Evolutionary conservation across 2,329 filamentous ascomycete species (phyloP).

Genomic region (Sporothrix pseudoabietina): DNA sequence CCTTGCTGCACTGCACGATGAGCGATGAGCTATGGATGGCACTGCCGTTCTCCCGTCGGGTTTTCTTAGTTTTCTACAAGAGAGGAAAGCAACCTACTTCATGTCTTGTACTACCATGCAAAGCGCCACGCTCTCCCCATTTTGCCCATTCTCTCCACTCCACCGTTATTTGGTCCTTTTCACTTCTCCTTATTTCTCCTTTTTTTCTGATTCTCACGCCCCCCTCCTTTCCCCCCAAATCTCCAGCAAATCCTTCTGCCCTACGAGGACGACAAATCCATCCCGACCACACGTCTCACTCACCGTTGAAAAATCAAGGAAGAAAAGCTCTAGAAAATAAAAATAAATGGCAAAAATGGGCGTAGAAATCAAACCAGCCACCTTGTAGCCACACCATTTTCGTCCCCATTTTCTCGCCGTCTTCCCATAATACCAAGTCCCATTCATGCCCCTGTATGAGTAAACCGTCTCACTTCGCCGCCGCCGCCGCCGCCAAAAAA

Average conservation of each 20-base stretch:
- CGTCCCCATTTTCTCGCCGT: neutral
- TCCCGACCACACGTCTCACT: neutral
- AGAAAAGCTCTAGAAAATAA: neutral
- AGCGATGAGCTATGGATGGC: slow-evolving; percentile 9
- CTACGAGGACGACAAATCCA: slow-evolving; percentile 19
- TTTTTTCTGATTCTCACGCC: neutral
- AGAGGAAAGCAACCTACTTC: neutral
- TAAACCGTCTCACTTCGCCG: neutral
- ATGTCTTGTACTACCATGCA: neutral
- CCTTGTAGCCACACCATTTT: neutral
- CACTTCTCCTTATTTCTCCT: neutral
- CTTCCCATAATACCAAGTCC: neutral
- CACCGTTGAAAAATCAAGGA: neutral
- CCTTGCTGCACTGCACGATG: neutral
- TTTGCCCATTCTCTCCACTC: neutral
- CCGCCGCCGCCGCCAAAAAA: no score
- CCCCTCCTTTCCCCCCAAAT: neutral
- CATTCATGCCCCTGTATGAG: neutral
- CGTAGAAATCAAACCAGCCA: slow-evolving; percentile 1
- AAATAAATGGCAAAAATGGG: neutral
- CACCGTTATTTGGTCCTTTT: neutral
- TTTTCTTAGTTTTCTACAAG: neutral
- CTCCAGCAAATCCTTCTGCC: slow-evolving; percentile 23
- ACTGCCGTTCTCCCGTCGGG: slow-evolving; percentile 1
- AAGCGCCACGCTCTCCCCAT: neutral